These are phyloP conservation scores for Penicillium psychrofluorescens DNA, from an alignment of 495 filamentous ascomycete genomes.

Conservation along the genomic window DNA sequence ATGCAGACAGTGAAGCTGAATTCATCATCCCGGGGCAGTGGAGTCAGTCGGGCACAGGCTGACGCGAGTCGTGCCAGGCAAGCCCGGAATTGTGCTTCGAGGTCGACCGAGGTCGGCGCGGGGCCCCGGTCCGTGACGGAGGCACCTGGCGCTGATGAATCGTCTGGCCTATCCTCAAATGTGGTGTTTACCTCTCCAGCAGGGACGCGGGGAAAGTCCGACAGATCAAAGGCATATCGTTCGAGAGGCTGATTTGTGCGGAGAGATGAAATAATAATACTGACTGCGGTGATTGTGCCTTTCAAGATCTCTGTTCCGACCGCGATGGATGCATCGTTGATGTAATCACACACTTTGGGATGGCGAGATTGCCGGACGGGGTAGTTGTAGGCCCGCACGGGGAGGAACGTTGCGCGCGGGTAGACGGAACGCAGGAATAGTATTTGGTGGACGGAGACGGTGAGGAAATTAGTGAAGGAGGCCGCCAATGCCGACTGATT, in stretches of 20 bases:
- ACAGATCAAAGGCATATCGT: slow-evolving; percentile 80
- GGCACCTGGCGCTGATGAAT: slow-evolving; percentile 32
- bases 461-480: slow-evolving; percentile 65
- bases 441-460: slow-evolving; percentile 85
- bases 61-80: slow-evolving; percentile 43
- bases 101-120: slow-evolving; percentile 42
- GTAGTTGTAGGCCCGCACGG: slow-evolving; percentile 78
- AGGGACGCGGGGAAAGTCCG: slow-evolving; percentile 61
- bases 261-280: slow-evolving; percentile 64
- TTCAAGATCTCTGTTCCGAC: slow-evolving; percentile 67
- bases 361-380: slow-evolving; percentile 85
- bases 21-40: slow-evolving; percentile 56
- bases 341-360: slow-evolving; percentile 85
- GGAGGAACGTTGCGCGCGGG: slow-evolving; percentile 70
- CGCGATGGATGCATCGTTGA: slow-evolving; percentile 73
- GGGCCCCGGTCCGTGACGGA: slow-evolving; percentile 26
- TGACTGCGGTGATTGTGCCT: slow-evolving; percentile 62
- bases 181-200: slow-evolving; percentile 41
- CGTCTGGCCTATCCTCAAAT: slow-evolving; percentile 45
- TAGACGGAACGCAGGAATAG: slow-evolving; percentile 84
- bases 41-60: slow-evolving; percentile 51
- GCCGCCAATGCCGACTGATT: slow-evolving; percentile 41
- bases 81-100: slow-evolving; percentile 68
- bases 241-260: slow-evolving; percentile 56
- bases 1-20: slow-evolving; percentile 85